phyloP scores from a whole-genome alignment of 768 basidiomycete genomes.

The Kwoniella europaea region DNA sequence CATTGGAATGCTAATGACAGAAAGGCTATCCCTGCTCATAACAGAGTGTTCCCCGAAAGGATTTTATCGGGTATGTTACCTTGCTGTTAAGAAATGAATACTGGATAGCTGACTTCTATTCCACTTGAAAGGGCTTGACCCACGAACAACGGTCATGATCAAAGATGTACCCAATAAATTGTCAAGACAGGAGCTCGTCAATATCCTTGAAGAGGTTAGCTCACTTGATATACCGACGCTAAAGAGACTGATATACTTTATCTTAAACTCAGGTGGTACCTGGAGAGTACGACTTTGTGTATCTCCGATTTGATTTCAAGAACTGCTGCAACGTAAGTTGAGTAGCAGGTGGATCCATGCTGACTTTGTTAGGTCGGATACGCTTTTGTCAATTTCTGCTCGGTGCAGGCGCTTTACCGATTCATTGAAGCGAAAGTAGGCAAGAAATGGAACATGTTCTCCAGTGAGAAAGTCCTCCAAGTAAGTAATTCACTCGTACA shows the following conservation, averaged over 20 bases:
- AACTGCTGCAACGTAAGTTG: slow-evolving; percentile 53
- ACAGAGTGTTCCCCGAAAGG: slow-evolving; percentile 43
- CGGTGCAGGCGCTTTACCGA: slow-evolving; percentile 37
- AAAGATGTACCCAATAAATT: slow-evolving; percentile 58
- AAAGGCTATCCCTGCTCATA: slow-evolving; percentile 38
- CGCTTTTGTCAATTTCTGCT: slow-evolving; percentile 56
- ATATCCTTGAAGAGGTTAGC: slow-evolving; percentile 52
- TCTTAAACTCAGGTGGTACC: slow-evolving; percentile 48
- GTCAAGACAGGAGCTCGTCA: slow-evolving; percentile 51
- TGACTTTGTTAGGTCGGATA: slow-evolving; percentile 47
- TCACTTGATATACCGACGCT: background rate
- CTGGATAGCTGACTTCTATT: background rate
- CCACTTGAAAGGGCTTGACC: slow-evolving; percentile 39
- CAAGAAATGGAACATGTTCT: slow-evolving; percentile 55
- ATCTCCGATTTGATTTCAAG: slow-evolving; percentile 57
- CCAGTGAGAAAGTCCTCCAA: slow-evolving; percentile 57
- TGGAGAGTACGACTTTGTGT: slow-evolving; percentile 55
- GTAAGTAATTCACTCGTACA: slow-evolving; percentile 23
- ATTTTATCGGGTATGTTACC: slow-evolving; percentile 39
- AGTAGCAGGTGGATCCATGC: background rate
- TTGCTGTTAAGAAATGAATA: too few relatives aligned
- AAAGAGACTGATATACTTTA: background rate
- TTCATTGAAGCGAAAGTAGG: slow-evolving; percentile 52
- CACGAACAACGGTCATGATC: slow-evolving; percentile 56
- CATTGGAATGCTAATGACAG: slow-evolving; percentile 28